Conservation (phyloP, 2,329 filamentous ascomycete genomes). For the Microsporum ferrugineum region DNA sequence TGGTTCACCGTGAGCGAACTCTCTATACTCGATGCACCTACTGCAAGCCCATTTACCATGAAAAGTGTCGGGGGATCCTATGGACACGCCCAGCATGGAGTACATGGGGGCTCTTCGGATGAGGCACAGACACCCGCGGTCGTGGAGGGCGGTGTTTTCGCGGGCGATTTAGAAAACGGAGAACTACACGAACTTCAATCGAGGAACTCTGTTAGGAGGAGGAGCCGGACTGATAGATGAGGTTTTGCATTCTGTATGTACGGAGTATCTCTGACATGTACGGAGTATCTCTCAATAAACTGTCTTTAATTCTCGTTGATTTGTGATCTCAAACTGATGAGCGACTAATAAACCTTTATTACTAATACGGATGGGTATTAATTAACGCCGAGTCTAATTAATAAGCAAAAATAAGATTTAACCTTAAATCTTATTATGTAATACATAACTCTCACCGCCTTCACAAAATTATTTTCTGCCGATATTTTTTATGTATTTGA, state of each 20-base stretch:
- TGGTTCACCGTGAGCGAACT: constrained; percentile 53
- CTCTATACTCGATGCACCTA: constrained; percentile 55
- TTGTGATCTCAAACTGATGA: not conserved
- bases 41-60: constrained; percentile 64
- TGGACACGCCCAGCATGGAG: constrained; percentile 31
- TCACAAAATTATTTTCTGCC: not conserved
- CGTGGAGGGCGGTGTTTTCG: constrained; percentile 23
- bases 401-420: not conserved
- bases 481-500: not conserved
- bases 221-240: constrained; percentile 21
- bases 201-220: constrained; percentile 20
- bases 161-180: constrained; percentile 33
- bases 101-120: not conserved
- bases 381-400: not conserved
- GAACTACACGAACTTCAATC: constrained; percentile 29
- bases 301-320: no score
- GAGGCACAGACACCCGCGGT: not conserved
- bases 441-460: not conserved
- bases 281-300: no score
- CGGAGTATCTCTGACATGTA: not conserved
- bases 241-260: not conserved
- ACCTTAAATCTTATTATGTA: no score
- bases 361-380: not conserved
- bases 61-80: constrained; percentile 59
- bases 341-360: not conserved